phyloP scores from a whole-genome alignment of 1,139 yeast species.

The Candida sp. region DNA sequence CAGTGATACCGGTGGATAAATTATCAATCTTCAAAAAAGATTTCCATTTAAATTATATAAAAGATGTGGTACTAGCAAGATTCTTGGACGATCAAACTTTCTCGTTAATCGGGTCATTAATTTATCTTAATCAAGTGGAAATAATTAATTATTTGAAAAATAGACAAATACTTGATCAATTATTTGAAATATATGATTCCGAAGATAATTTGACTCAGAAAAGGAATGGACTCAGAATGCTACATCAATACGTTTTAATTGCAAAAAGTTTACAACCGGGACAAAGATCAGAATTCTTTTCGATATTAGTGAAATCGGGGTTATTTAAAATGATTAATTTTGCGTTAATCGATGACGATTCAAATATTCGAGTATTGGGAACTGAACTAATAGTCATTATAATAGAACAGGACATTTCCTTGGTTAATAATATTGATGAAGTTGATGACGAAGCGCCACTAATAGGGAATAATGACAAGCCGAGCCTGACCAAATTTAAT shows the following conservation, averaged over 20 bases:
- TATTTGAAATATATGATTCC: conserved; percentile 52
- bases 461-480: conserved; percentile 9
- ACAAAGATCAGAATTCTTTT: conserved; percentile 67
- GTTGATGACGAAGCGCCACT: conserved; percentile 7
- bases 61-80: conserved; percentile 83
- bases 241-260: conserved; percentile 77
- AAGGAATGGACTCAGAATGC: conserved; percentile 71
- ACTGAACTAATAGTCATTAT: conserved; percentile 80
- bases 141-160: conserved; percentile 66
- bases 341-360: conserved; percentile 58
- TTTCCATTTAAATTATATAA: conserved; percentile 72
- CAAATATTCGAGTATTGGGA: conserved; percentile 62
- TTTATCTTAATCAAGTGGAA: conserved; percentile 66
- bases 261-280: conserved; percentile 66
- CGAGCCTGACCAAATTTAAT: conserved; percentile 24
- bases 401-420: conserved; percentile 77
- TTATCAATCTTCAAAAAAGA: conserved; percentile 65
- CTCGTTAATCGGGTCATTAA: conserved; percentile 59
- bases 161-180: conserved; percentile 43
- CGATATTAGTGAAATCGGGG: conserved; percentile 63
- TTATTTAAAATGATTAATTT: conserved; percentile 66
- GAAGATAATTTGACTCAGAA: conserved; percentile 23
- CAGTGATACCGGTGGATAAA: conserved; percentile 65
- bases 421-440: conserved; percentile 46
- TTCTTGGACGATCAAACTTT: conserved; percentile 78